Evolutionary conservation across 306 rosid species (phyloP).

Genomic region (Rosa lucieae): DNA sequence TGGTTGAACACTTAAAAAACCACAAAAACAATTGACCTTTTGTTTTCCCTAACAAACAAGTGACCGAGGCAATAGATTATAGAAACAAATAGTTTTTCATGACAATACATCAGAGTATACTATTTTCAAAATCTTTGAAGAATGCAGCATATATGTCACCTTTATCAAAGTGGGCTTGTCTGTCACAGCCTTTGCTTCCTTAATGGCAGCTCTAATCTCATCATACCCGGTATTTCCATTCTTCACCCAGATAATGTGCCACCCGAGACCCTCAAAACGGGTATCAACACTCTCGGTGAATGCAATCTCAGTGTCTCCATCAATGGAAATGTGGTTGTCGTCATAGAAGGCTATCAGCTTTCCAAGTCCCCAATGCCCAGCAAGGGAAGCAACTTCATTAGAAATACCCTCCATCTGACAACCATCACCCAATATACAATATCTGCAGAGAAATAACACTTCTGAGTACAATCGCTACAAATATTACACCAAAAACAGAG

Average conservation of each 20-base stretch:
- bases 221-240: slow-evolving; percentile 93
- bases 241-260: slow-evolving; percentile 99
- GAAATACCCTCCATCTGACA: slow-evolving; percentile 99
- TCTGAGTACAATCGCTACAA: slow-evolving; percentile 6
- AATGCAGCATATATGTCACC: slow-evolving; percentile 46
- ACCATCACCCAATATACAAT: slow-evolving; percentile 85
- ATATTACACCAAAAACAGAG: not conserved
- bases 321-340: slow-evolving; percentile 98
- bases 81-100: not conserved
- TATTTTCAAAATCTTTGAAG: not conserved
- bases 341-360: slow-evolving; percentile 93
- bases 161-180: slow-evolving; percentile 91
- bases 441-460: slow-evolving; percentile 42
- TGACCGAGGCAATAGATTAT: not conserved
- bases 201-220: slow-evolving; percentile 94
- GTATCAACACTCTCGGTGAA: slow-evolving; percentile 85
- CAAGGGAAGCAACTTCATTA: slow-evolving; percentile 87
- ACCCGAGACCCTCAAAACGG: slow-evolving; percentile 96
- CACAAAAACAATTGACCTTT: not conserved
- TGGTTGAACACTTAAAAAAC: not conserved
- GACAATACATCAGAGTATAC: not conserved
- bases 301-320: slow-evolving; percentile 90
- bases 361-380: slow-evolving; percentile 99
- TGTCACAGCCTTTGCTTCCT: slow-evolving; percentile 88
- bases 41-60: not conserved